Base-by-base conservation (phyloP, 768 basidiomycete genomes). In the Ramaria sp. region DNA sequence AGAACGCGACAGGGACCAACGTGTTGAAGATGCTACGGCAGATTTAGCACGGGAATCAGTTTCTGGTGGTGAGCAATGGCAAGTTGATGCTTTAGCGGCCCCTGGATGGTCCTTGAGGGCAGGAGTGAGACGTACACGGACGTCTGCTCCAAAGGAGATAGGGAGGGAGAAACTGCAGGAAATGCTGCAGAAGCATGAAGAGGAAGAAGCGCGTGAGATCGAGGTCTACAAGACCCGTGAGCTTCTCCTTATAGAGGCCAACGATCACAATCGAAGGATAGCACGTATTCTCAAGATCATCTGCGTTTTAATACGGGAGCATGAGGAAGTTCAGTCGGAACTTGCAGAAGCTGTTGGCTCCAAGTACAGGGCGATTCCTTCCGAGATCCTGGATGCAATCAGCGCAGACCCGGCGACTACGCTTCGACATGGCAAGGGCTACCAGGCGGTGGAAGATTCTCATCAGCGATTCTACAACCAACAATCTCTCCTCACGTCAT, bases 391-490 rank as follows among this genome's bases (percentile, higher is more conserved):
- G 38, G 87, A 89, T 50, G 83, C 86, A 2, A 81, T 88, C 63
- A 79, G 76, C 38, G 86, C 86, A 59, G 88, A 91, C 65, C 88
- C 88, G 49, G 80, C 85, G 2, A 81, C 83, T n/a, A 70, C 77
- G 6, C 86, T 87, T 0, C 78, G 82, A 48, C 73, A 78, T 43
- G 73, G 76, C 30, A 72, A 70, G 51, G 80, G 86, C 10, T 90
- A 84, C 83, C 73, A 76, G 59, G 85, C 83, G 1, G 84, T 88
- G 15, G 88, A 91, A 58, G 85, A 91, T 58, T 85, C 88, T 54
- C 75, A 87, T 63, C 64, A 73, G 27, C 81, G 86, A 42, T 70
- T 89, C 19, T 57, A 70, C 22, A 78, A 78, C 33, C 88, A 91
- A 65, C 80, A 81, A 37, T 72, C 78, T 9, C 65, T 63, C 1